Base-by-base conservation (phyloP, 2,329 filamentous ascomycete species). In the Beauveria pseudobassiana region DNA sequence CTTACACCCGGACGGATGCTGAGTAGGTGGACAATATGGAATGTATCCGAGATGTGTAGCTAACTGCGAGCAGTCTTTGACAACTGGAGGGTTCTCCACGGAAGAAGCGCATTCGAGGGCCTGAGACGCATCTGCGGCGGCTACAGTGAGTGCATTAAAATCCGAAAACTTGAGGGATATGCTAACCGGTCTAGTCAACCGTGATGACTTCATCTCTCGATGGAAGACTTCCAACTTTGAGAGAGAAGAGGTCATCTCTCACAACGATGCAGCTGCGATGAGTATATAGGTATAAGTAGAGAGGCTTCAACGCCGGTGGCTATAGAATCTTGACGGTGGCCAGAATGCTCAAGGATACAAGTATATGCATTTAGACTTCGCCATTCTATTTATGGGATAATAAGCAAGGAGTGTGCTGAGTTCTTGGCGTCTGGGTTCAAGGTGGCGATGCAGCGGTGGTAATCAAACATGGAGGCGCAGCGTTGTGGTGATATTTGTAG, bases 81-180 rank as follows among this genome's bases (percentile, higher is more conserved):
- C 72, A 98, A 99, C 70, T 97, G 93, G 92, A 84, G 95, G 63
- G 89, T 97, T 40, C 77, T 98, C 67, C 95, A 99, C 74, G 95
- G 93, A 1, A 81, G 95, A 67, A 87, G 87, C 57, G 84, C 84
- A 0, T 99, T 98, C 70, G 88, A 87, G 6, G 95, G 95, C 1
- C 86, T 89, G 70, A 81, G 95, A 66, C 86, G 93, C 66, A 90
- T 99, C 70, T 97, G 93, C 73, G 95, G 95, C 63, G 93, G 85
- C 10, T 98, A 98, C 69, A 88, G 91, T 92, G 77, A 81, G 88
- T 84, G 22, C 64, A 56, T 9, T 62, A 46, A 34, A 64, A 2
- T 52, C 8, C 6, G 9, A 34, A 2, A 16, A 42, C 49, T 43
- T 26, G 28, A 7, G 12, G 18, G 1, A 24, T 28, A 40, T 38